These are phyloP conservation scores for Dictyostelium citrinum DNA, from an alignment of 78 protist genomes.

Conservation along the genomic window DNA sequence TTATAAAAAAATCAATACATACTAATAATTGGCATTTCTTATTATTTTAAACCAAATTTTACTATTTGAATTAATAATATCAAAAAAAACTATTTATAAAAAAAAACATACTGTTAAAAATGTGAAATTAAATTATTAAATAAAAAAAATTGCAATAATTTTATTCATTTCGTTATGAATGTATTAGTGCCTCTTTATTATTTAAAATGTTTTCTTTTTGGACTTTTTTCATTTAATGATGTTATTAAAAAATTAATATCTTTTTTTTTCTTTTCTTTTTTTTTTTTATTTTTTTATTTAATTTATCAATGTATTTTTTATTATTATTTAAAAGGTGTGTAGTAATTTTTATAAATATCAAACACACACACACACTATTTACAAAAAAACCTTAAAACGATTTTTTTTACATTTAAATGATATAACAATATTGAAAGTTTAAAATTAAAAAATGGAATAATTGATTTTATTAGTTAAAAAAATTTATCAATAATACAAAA, in stretches of 20 bases:
- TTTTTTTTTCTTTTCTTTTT: not conserved
- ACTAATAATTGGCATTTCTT: too few species aligned
- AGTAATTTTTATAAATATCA: not conserved
- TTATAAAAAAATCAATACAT: too few species aligned
- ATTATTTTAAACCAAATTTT: too few species aligned
- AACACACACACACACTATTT: not conserved
- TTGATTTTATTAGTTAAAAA: too few species aligned
- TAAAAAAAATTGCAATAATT: not conserved
- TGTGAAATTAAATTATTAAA: too few species aligned
- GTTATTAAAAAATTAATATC: not conserved
- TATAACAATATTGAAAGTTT: not conserved
- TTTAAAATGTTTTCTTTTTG: not conserved
- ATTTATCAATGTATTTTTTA: too few species aligned
- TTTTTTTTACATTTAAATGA: not conserved
- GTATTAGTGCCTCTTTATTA: not conserved
- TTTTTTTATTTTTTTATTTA: not conserved
- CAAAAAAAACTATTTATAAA: too few species aligned
- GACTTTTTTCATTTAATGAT: not conserved
- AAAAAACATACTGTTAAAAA: too few species aligned
- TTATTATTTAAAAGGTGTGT: not conserved
- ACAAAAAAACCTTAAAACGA: not conserved
- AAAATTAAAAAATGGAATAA: not conserved
- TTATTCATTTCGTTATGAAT: not conserved
- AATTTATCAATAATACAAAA: too few species aligned
- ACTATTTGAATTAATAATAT: too few species aligned